These are phyloP conservation scores for Trichoderma polysporum DNA, from an alignment of 2,329 filamentous ascomycete species.

Conservation along the genomic window DNA sequence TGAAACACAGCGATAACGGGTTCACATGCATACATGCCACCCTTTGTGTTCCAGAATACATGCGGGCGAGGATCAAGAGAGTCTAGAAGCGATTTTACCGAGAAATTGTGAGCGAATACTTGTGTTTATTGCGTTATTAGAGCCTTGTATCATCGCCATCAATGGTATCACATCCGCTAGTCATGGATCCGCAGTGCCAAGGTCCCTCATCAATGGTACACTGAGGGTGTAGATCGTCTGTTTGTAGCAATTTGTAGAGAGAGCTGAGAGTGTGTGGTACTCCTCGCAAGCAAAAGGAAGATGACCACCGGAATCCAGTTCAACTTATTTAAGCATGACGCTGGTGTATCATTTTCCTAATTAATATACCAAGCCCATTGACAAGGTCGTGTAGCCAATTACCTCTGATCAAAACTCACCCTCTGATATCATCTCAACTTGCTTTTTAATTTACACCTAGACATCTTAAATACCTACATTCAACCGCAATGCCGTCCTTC, in stretches of 20 bases:
- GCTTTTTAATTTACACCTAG: not conserved
- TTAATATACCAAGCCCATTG: not conserved
- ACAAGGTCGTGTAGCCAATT: not conserved
- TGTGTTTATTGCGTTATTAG: conserved; percentile 16
- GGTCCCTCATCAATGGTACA: not conserved
- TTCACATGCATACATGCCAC: not conserved
- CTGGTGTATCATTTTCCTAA: not conserved
- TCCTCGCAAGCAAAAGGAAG: not conserved
- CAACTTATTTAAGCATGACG: not conserved
- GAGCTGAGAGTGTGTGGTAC: not conserved
- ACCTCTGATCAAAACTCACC: not conserved
- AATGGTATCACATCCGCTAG: conserved; percentile 4
- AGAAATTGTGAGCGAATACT: not conserved
- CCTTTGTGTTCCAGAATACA: not conserved
- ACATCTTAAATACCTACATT: not conserved
- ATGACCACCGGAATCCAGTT: not conserved
- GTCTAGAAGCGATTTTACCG: not conserved
- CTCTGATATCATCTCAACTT: not conserved
- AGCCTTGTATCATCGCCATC: conserved; percentile 19
- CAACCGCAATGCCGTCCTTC: conserved; percentile 20
- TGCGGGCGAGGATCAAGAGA: not conserved
- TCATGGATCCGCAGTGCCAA: not conserved
- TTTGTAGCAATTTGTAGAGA: not conserved
- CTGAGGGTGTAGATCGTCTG: not conserved
- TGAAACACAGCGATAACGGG: not conserved